phyloP scores from a whole-genome alignment of 106 monocot genomes.

The Dendrobium catenatum region DNA sequence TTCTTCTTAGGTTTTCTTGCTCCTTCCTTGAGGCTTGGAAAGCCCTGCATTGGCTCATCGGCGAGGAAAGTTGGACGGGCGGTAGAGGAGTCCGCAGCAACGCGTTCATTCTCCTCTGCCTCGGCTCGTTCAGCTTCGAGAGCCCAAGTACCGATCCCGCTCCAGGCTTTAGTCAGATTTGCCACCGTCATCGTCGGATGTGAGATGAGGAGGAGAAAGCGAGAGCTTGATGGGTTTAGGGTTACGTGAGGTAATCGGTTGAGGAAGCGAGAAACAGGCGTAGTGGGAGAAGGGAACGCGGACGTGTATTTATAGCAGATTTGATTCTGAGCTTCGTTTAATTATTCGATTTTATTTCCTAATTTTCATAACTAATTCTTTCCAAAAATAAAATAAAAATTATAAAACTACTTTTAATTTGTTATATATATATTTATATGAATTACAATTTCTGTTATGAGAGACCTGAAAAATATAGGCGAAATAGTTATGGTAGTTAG shows the following conservation, averaged over 20 bases:
- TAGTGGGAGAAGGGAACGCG: neutral
- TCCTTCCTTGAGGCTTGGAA: constrained; percentile 52
- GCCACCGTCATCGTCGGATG: neutral
- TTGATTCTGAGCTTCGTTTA: no score
- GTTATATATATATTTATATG: no score
- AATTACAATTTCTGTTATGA: no score
- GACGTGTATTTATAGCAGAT: no score
- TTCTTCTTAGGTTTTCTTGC: constrained; percentile 51
- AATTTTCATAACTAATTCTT: no score
- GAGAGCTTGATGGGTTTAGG: neutral
- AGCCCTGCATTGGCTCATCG: constrained; percentile 17
- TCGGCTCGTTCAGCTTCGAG: constrained; percentile 55
- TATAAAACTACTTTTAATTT: no score
- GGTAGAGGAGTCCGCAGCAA: neutral
- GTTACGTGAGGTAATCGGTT: neutral
- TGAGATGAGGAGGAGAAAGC: neutral
- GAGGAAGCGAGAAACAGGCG: neutral
- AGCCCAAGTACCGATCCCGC: constrained; percentile 61
- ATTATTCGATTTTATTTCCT: no score
- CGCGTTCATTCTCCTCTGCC: constrained; percentile 34
- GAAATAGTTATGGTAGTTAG: no score
- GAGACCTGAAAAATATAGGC: no score
- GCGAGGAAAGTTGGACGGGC: neutral
- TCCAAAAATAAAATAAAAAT: no score
- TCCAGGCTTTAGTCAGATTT: constrained; percentile 53